Base-by-base conservation (phyloP, 805 yeast genomes). In the Candida railenensis region DNA sequence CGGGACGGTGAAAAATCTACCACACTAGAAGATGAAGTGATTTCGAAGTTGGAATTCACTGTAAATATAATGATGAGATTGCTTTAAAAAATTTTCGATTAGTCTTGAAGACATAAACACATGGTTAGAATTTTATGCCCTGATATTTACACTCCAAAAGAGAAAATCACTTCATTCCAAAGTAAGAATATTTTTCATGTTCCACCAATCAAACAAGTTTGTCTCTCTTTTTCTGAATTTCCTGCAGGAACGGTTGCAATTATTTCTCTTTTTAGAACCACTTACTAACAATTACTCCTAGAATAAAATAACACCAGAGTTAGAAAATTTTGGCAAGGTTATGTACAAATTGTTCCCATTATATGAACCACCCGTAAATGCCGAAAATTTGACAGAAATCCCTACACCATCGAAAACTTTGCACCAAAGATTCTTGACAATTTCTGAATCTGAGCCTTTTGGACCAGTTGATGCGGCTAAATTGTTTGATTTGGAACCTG, bases 381-480 rank as follows among this genome's bases (percentile, higher is more conserved):
- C 82, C 8, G 96, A 91, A 60, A 87, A 89, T 62, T 74, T 90
- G 61, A 87, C 96, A n/a, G 97, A 92, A 73, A 88, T 91, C 73
- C 97, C 97, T 30, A 82, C 87, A 43, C 96, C 96, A 28, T 78
- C 82, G 53, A 88, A 85, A 67, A 87, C 96, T 2, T 73, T 85
- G 52, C 82, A 82, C 52, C 89, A 95, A 53, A 76, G 92, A 53
- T 91, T 91, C 73, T 68, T 89, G 61, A 86, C 96, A 11, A 84
- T 92, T 63, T 92, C 96, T 8, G 99, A 92, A 69, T 83, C 90
- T 22, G 96, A 90, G 70, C 96, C 96, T 8, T 91, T 92, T 63
- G 97, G 97, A 4, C 96, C 97, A 3, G 77, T 90, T 4, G 98
- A 94, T 61, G 97, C 99, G 12, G 97, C 99, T 42, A 73, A 82